phyloP scores from a whole-genome alignment of 2,329 filamentous ascomycete species.

The Calycina herbarum region DNA sequence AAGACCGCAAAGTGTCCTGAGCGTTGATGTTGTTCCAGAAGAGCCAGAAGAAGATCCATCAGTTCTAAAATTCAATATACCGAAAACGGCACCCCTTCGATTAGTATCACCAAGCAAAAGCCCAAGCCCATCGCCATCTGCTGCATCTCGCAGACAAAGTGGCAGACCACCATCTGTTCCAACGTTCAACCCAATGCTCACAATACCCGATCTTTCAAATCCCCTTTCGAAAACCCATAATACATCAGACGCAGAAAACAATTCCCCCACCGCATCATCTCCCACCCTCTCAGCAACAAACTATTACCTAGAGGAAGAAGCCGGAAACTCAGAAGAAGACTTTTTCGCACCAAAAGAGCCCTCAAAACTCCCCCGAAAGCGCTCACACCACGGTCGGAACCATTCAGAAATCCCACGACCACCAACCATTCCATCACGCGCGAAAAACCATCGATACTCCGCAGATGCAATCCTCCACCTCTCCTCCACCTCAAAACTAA shows the following conservation, averaged over 20 bases:
- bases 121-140: slow-evolving; percentile 20
- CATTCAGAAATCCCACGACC: slow-evolving; percentile 13
- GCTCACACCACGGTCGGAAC: slow-evolving; percentile 14
- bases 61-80: slow-evolving; percentile 15
- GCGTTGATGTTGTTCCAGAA: slow-evolving; percentile 29
- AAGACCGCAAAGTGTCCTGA: slow-evolving; percentile 23
- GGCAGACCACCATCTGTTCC: slow-evolving; percentile 26
- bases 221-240: neutral
- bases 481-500: slow-evolving; percentile 6
- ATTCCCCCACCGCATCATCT: neutral
- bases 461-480: neutral
- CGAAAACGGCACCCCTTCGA: slow-evolving; percentile 13
- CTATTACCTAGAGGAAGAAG: slow-evolving; percentile 23
- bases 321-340: slow-evolving; percentile 24
- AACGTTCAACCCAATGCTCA: slow-evolving; percentile 28
- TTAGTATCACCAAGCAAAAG: slow-evolving; percentile 20
- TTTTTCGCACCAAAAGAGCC: slow-evolving; percentile 22
- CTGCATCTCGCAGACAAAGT: slow-evolving; percentile 11
- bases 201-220: slow-evolving; percentile 11
- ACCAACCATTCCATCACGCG: neutral
- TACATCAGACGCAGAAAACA: neutral
- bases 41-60: slow-evolving; percentile 28
- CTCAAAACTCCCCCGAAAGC: slow-evolving; percentile 16
- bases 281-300: slow-evolving; percentile 19
- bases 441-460: neutral